Percentiles rank a stretch among this genome's conserved stretches.
These are phyloP conservation scores for Entomortierella lignicola DNA, from an alignment of 192 early-diverging fungal genomes.

Conservation along the genomic window DNA sequence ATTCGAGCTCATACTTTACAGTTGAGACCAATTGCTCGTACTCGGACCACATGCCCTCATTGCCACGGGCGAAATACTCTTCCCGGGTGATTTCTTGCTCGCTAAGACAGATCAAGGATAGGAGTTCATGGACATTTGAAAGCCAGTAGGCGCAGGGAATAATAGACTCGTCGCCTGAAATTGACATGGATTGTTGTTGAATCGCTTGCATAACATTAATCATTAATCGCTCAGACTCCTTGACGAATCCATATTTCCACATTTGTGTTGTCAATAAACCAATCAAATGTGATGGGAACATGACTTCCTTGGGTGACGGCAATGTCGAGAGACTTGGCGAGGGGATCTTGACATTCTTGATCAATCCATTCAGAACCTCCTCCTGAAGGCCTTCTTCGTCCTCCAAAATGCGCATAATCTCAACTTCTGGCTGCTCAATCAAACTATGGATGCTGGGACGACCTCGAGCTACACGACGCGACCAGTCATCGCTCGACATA, in stretches of 20 bases:
- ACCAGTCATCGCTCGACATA: constrained; percentile 51
- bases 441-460: constrained; percentile 55
- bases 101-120: constrained; percentile 85
- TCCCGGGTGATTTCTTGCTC: constrained; percentile 76
- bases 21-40: constrained; percentile 86
- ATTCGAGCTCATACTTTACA: constrained; percentile 90
- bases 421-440: constrained; percentile 53
- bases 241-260: constrained; percentile 84
- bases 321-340: constrained; percentile 82
- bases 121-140: constrained; percentile 94
- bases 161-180: constrained; percentile 80
- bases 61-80: constrained; percentile 73
- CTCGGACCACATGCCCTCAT: constrained; percentile 71
- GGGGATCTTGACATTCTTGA: constrained; percentile 91
- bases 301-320: constrained; percentile 85
- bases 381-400: constrained; percentile 72
- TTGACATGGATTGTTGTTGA: constrained; percentile 77
- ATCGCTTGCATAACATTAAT: constrained; percentile 88
- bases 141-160: constrained; percentile 94
- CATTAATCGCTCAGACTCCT: constrained; percentile 85
- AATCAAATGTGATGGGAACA: constrained; percentile 96
- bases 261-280: constrained; percentile 87
- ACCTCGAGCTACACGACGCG: constrained; percentile 37
- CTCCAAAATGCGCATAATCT: constrained; percentile 72
- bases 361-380: constrained; percentile 91